Evolutionary conservation across 768 basidiomycete species (phyloP).

Genomic region (Phaffia australis): DNA sequence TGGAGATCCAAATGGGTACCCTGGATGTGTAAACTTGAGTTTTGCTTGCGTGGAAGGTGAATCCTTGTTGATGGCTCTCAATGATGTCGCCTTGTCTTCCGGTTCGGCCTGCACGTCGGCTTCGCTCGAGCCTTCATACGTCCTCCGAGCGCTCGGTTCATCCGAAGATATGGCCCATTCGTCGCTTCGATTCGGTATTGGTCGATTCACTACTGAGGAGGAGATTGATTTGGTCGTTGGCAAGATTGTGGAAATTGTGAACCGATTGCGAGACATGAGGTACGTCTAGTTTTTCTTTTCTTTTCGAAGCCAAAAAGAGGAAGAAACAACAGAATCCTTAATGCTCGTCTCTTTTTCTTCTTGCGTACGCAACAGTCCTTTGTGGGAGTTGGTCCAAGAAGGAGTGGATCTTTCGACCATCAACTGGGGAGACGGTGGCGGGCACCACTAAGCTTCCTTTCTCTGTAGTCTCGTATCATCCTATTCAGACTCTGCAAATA

Average conservation of each 20-base stretch:
- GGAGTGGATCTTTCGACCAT: constrained; percentile 92
- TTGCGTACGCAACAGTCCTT: constrained; percentile 44
- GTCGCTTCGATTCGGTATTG: constrained; percentile 91
- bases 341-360: constrained; percentile 4
- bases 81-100: constrained; percentile 94
- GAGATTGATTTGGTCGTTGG: constrained; percentile 90
- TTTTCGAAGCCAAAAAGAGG: constrained; percentile 20
- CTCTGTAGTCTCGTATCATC: neutral
- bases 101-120: constrained; percentile 98
- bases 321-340: constrained; percentile 14
- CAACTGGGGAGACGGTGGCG: constrained; percentile 60
- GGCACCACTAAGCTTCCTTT: constrained; percentile 34
- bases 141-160: constrained; percentile 81
- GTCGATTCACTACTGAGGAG: constrained; percentile 92
- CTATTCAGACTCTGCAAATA: too few species aligned
- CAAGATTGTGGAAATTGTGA: constrained; percentile 77
- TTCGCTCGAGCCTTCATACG: constrained; percentile 95
- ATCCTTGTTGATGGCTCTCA: constrained; percentile 91
- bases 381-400: constrained; percentile 99
- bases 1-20: constrained; percentile 81
- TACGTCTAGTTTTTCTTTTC: constrained; percentile 2
- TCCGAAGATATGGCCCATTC: constrained; percentile 98
- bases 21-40: constrained; percentile 89
- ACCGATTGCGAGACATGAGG: constrained; percentile 83
- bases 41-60: constrained; percentile 97